Conservation (phyloP, 208 protist genomes). For the Leishmania lainsoni region DNA sequence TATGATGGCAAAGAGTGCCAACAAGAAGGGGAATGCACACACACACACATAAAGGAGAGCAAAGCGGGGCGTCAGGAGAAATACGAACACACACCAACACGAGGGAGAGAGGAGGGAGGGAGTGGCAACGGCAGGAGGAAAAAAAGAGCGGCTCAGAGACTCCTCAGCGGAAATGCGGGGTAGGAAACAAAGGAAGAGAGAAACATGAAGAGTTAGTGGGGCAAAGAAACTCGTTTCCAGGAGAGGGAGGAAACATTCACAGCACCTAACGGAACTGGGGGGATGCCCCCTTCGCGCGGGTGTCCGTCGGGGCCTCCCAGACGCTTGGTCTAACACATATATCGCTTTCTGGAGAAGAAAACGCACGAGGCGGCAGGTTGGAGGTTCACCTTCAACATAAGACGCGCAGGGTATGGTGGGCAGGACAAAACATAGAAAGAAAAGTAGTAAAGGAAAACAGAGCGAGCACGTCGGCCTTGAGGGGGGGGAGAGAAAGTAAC, state of each 20-base stretch:
- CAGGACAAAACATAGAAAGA: neutral
- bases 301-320: neutral
- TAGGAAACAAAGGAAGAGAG: neutral
- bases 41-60: neutral
- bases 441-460: too few species aligned
- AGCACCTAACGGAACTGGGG: neutral
- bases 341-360: neutral
- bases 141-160: neutral
- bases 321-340: neutral
- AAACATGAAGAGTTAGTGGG: neutral
- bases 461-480: neutral
- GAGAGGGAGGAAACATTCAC: neutral
- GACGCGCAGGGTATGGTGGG: neutral
- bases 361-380: neutral
- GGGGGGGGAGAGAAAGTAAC: neutral
- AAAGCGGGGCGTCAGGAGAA: neutral
- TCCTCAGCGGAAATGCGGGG: neutral
- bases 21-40: neutral
- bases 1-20: neutral
- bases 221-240: neutral
- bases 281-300: neutral
- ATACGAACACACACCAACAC: neutral
- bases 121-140: neutral
- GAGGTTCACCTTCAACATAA: neutral
- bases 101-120: neutral